These are phyloP conservation scores for Nicotiana rustica DNA, from an alignment of 305 asterid genomes.

Conservation along the genomic window DNA sequence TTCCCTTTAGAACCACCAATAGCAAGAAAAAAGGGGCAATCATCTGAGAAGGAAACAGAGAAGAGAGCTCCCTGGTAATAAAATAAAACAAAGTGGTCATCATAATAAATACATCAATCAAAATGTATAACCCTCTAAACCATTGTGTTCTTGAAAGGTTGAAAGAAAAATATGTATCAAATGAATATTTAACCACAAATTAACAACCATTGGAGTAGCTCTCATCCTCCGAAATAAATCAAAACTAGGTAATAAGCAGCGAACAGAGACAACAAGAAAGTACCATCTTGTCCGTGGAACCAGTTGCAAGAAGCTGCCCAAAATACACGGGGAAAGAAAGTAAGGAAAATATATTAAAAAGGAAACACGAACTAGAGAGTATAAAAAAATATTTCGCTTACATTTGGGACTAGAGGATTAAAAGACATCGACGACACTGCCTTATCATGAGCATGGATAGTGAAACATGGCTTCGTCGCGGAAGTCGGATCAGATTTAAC, in stretches of 20 bases:
- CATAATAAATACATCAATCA: not conserved
- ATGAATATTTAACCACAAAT: not conserved
- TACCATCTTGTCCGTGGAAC: constrained; percentile 89
- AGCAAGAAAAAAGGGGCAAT: constrained; percentile 73
- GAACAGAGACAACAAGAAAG: constrained; percentile 20
- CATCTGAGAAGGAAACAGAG: constrained; percentile 75
- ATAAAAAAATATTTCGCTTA: constrained; percentile 29
- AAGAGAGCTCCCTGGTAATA: constrained; percentile 81
- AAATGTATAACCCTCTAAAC: not conserved
- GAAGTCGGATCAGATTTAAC: constrained; percentile 51
- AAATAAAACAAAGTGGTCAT: constrained; percentile 25
- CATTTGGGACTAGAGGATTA: constrained; percentile 70
- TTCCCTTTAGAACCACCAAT: constrained; percentile 89
- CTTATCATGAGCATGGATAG: constrained; percentile 89
- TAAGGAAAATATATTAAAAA: not conserved
- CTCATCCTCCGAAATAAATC: not conserved
- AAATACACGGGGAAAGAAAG: constrained; percentile 38
- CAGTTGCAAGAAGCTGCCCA: constrained; percentile 90
- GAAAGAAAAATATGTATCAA: not conserved
- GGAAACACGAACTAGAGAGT: not conserved
- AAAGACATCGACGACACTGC: constrained; percentile 76
- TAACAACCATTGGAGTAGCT: not conserved
- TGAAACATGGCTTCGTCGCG: constrained; percentile 63
- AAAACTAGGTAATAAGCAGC: not conserved
- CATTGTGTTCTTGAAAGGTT: not conserved